Conservation (phyloP, 129 eudicot genomes). For the Tagetes erecta region DNA sequence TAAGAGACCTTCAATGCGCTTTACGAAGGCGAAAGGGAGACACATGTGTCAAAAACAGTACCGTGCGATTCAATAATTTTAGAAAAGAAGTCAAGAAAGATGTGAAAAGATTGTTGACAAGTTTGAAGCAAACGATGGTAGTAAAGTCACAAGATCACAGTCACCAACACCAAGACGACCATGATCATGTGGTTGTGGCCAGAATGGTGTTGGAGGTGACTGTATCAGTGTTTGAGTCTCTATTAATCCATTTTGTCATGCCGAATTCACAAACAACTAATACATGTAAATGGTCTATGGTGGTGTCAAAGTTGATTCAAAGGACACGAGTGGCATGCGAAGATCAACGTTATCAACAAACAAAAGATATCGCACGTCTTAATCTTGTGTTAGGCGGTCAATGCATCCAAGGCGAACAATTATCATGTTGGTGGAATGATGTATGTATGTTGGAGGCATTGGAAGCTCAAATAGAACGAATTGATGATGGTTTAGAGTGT, state of each 20-base stretch:
- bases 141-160: neutral
- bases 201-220: constrained; percentile 29
- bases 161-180: neutral
- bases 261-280: constrained; percentile 27
- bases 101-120: constrained; percentile 26
- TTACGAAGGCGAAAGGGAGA: constrained; percentile 33
- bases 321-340: constrained; percentile 31
- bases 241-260: constrained; percentile 31
- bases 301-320: constrained; percentile 37
- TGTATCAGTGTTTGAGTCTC: constrained; percentile 26
- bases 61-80: constrained; percentile 19
- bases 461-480: constrained; percentile 34
- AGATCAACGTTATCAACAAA: constrained; percentile 17
- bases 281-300: constrained; percentile 16
- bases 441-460: constrained; percentile 15
- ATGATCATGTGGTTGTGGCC: constrained; percentile 19
- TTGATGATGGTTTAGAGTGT: constrained; percentile 33
- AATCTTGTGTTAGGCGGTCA: constrained; percentile 20
- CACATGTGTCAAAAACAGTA: constrained; percentile 12
- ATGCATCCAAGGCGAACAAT: neutral
- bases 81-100: constrained; percentile 37
- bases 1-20: constrained; percentile 33
- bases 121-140: constrained; percentile 28
- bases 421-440: constrained; percentile 11
- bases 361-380: constrained; percentile 24